Evolutionary conservation across 78 protist species (phyloP).

Genomic region (Monosiga brevicollis): DNA sequence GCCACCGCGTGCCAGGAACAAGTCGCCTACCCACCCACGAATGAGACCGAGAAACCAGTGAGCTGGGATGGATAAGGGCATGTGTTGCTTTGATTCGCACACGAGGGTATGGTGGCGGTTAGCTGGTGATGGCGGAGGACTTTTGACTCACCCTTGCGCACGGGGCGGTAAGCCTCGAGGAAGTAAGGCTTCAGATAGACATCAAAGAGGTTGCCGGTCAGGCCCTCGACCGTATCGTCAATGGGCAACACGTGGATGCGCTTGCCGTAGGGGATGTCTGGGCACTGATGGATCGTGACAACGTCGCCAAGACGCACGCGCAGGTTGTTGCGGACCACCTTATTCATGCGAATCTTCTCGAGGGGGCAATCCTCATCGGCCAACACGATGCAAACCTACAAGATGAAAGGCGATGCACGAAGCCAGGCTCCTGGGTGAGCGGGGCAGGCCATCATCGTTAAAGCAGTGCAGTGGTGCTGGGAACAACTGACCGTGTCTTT

Average conservation of each 20-base stretch:
- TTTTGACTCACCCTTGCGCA: constrained; percentile 88
- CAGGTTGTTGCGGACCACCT: constrained; percentile 47
- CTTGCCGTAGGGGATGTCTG: constrained; percentile 84
- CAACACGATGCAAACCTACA: constrained; percentile 72
- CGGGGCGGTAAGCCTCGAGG: constrained; percentile 98
- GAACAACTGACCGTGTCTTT: constrained; percentile 75
- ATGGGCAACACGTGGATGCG: constrained; percentile 96
- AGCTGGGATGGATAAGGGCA: too few relatives aligned
- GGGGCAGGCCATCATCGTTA: too few relatives aligned
- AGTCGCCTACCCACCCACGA: constrained; percentile 31
- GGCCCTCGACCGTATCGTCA: constrained; percentile 98
- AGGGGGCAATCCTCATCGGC: constrained; percentile 79
- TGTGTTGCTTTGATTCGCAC: too few relatives aligned
- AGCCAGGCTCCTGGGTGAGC: not conserved
- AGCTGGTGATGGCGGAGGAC: too few relatives aligned
- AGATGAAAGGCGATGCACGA: constrained; percentile 7
- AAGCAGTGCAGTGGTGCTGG: not conserved
- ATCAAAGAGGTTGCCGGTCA: constrained; percentile 98
- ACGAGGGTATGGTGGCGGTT: too few relatives aligned
- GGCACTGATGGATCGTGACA: constrained; percentile 78
- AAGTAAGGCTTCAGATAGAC: constrained; percentile 95
- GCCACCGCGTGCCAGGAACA: constrained; percentile 90
- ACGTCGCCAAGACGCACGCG: constrained; percentile 90
- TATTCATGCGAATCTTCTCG: constrained; percentile 91
- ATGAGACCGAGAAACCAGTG: not conserved